Evolutionary conservation across 2,329 filamentous ascomycete species (phyloP), one percentile per base, ranked within the genome.

Genomic region (Diaporthe ilicicola): DNA sequence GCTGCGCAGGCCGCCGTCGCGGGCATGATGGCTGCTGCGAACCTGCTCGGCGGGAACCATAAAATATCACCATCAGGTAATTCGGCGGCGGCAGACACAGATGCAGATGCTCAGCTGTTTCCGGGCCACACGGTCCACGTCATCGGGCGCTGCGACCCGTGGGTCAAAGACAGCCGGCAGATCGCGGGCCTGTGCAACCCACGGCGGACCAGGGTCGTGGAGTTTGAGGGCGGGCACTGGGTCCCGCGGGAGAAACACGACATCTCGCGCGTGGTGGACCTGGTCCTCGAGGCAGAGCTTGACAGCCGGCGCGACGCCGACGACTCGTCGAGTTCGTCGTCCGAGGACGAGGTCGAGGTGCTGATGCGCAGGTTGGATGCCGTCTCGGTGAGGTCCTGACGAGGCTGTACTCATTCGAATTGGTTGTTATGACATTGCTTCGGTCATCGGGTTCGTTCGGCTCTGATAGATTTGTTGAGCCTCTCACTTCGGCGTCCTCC

Each of bases 161-260:
- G 71, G 66, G 53, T 70, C 4, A 39, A 22, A 13, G 67, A 76
- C 66, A 71, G 74, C 27, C 74, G 75, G 67, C 51, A 61, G 42
- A 65, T 76, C 68, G 67, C 73, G 15, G 69, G 66, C 17, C 74
- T 74, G 15, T 76, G 73, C 37, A 73, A 68, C 8, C 56, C 68
- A 24, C 24, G 24, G 44, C 44, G 44, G 34, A 72, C 68, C 22
- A 69, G 22, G 59, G 72, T 78, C 6, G 55, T 75, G 19, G 54
- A 70, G 51, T 74, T 76, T 32, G 62, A 70, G 67, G 76, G 77
- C 19, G 76, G 68, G 0, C 76, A 78, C 71, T 73, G 76, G 46
- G 74, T 76, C 65, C 74, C 74, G 24, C n/a, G 42, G 17, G 72
- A 74, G 9, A 70, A 75, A 17, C 54, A 34, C n/a, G 50, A 72